phyloP scores from a whole-genome alignment of 1,284 basidiomycete genomes.

The Abortiporus biennis region DNA sequence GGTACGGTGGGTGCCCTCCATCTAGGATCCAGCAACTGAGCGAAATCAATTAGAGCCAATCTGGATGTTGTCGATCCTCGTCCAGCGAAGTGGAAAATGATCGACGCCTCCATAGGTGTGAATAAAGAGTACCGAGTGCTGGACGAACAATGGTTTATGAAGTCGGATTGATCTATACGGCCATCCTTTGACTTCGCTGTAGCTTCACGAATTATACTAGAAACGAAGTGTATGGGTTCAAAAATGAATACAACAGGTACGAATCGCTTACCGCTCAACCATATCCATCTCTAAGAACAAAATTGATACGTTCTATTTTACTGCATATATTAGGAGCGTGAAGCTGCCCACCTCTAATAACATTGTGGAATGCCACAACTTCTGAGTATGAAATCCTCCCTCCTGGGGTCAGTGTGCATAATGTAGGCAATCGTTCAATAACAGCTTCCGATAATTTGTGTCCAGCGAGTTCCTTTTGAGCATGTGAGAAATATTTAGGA shows the following conservation, averaged over 20 bases:
- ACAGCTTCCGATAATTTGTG: slow-evolving; percentile 93
- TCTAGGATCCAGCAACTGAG: slow-evolving; percentile 80
- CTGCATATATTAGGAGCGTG: slow-evolving; percentile 6
- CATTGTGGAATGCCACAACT: slow-evolving; percentile 94
- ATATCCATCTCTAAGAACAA: slow-evolving; percentile 80
- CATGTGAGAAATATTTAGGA: not conserved
- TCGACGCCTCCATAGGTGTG: slow-evolving; percentile 93
- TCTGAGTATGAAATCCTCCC: slow-evolving; percentile 92
- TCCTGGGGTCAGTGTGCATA: slow-evolving; percentile 83
- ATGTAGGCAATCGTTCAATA: slow-evolving; percentile 82
- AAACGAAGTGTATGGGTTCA: not conserved
- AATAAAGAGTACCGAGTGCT: slow-evolving; percentile 87
- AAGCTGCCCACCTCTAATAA: slow-evolving; percentile 61
- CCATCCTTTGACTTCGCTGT: slow-evolving; percentile 89
- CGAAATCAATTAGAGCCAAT: slow-evolving; percentile 82
- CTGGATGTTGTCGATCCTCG: slow-evolving; percentile 66
- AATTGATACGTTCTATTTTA: slow-evolving; percentile 8
- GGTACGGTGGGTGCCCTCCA: slow-evolving; percentile 73
- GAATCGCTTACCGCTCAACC: slow-evolving; percentile 67
- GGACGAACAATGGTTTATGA: slow-evolving; percentile 68
- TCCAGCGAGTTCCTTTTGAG: slow-evolving; percentile 84
- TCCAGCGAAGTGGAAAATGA: slow-evolving; percentile 93
- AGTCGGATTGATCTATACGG: slow-evolving; percentile 81
- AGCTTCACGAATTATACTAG: slow-evolving; percentile 77
- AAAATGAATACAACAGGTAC: not conserved